Base-by-base conservation (phyloP, 306 rosid species). In the Ziziphus jujuba region DNA sequence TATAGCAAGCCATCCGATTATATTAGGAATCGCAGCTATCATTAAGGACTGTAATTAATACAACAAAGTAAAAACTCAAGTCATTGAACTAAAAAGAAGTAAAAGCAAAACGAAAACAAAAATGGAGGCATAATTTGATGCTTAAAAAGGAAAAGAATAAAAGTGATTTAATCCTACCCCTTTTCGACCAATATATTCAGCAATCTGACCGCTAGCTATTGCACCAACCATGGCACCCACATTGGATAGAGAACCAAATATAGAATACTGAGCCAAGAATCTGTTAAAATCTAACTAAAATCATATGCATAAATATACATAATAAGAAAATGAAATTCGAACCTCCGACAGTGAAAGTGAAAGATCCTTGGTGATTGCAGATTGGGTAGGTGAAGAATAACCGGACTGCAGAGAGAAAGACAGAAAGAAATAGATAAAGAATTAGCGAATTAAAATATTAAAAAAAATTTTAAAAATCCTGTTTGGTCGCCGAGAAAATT, bases 151-250 rank as follows among this genome's bases (percentile, higher is more conserved):
- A 58, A 59, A 56, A 28, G 23, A 58, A 51, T 45, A 44, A 61
- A 31, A 61, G 33, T 9, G 54, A 74, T 34, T n/a, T 13, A 54
- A 24, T 36, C 58, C 54, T 77, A 93, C 99, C 95, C 99, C 99
- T 85, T 93, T 93, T 31, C 99, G 91, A 21, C 99, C 99, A 34
- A 90, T 77, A 79, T 86, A 85, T 75, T 93, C 99, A 14, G 99
- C 83, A 78, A 93, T 80, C 72, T 93, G 99, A 53, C 99, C 99
- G 74, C 99, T 93, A 28, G 97, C 81, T 74, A 93, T 88, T 73
- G 99, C 99, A 70, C 99, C 99, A 63, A 93, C 82, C 99, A 93
- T 93, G 52, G 97, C 97, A 56, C 99, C 99, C 53, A 93, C 98
- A 73, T 93, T 93, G 75, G 95, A 90, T 59, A 93, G 67, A 66